Conservation (phyloP, 768 basidiomycete species). For the Terana coerulea region DNA sequence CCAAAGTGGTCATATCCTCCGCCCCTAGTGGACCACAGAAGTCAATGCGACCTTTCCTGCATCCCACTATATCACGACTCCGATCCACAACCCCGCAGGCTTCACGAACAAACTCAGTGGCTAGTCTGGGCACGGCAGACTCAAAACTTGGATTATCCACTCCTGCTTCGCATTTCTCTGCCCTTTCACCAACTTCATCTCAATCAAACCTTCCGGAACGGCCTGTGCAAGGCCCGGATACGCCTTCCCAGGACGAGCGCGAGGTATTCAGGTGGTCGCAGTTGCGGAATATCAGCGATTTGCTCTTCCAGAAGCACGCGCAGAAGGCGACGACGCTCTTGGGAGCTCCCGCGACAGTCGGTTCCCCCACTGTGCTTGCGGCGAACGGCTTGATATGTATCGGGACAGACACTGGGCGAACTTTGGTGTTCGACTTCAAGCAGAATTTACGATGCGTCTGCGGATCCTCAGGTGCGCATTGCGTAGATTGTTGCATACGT, state of each 20-base stretch:
- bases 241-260: conserved; percentile 25
- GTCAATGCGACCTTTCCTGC: conserved; percentile 56
- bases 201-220: conserved; percentile 42
- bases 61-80: conserved; percentile 75
- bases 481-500: not conserved
- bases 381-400: conserved; percentile 88
- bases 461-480: conserved; percentile 53
- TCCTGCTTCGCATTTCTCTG: conserved; percentile 62
- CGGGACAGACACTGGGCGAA: conserved; percentile 76
- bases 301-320: conserved; percentile 49
- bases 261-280: conserved; percentile 78
- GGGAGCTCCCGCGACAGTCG: conserved; percentile 48
- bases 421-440: conserved; percentile 86
- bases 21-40: conserved; percentile 31
- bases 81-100: conserved; percentile 61
- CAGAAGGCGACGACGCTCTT: conserved; percentile 62
- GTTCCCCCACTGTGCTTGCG: conserved; percentile 74
- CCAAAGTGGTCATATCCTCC: conserved; percentile 35
- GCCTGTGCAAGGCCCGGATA: conserved; percentile 18
- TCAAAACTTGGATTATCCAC: conserved; percentile 48
- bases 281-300: conserved; percentile 53
- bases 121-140: conserved; percentile 40
- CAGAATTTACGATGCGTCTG: conserved; percentile 81
- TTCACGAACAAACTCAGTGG: conserved; percentile 38
- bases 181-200: conserved; percentile 67